Base-by-base conservation (phyloP, 345 rosid genomes). In the Gossypium herbaceum region DNA sequence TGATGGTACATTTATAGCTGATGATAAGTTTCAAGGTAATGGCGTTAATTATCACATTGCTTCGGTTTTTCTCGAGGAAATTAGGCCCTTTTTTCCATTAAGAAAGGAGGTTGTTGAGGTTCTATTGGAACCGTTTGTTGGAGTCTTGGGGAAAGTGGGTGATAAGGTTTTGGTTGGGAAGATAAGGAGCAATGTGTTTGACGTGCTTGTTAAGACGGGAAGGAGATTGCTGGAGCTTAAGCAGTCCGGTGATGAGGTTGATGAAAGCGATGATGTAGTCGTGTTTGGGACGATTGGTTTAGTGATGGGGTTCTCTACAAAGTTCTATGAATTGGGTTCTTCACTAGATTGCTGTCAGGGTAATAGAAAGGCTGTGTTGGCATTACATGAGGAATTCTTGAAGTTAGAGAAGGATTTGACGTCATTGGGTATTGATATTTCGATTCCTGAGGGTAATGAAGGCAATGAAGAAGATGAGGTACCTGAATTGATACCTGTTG, bases 41-140 rank as follows among this genome's bases (percentile, higher is more conserved):
- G 99, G 98, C 29, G 98, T 95, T 56, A 90, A 86, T 76, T 95
- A 95, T 73, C 98, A 95, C 67, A 76, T 85, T 59, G 93, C 85
- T 15, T 84, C 92, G 12, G 81, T 84, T 75, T 94, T 92, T 66
- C 51, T 77, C 8, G 99, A 93, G 59, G 99, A 95, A 24, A 78
- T 95, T 69, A 80, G 86, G 78, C 74, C 82, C 0, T 91, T 90
- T 81, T 86, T 93, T 44, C 99, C 99, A 0, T 3, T 91, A 29
- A 81, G 69, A 57, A 80, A 74, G 82, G 86, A 81, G 65, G 87
- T 84, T 16, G 27, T 90, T 50, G 90, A 87, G 69, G 70, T 85
- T 59, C 6, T 57, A 12, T 57, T 57, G 61, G 61, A 22, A 57
- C 88, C 90, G 4, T 86, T 95, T 78, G 78, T 87, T 54, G 47